Conservation (phyloP, 176 grass and related monocot species). For the Microstegium vimineum region DNA sequence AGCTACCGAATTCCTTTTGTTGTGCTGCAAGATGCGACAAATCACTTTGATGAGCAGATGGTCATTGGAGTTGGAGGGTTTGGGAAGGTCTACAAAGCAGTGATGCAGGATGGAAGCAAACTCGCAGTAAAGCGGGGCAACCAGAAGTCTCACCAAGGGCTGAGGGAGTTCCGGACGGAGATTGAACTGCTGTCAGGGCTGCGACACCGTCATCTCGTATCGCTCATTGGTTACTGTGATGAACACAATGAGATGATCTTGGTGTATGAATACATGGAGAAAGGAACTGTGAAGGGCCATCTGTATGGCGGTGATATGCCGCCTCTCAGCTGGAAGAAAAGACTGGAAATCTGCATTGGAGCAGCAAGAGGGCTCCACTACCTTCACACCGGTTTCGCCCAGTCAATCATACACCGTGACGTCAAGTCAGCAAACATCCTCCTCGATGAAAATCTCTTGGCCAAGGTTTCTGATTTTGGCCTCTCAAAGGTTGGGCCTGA, state of each 20-base stretch:
- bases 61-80: conserved; percentile 89
- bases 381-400: conserved; percentile 86
- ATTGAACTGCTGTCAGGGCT: conserved; percentile 89
- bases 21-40: conserved; percentile 63
- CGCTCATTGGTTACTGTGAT: conserved; percentile 88
- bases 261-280: conserved; percentile 97
- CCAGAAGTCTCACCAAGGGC: conserved; percentile 83
- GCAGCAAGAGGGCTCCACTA: conserved; percentile 95
- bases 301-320: conserved; percentile 68
- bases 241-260: conserved; percentile 91
- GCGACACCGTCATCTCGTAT: conserved; percentile 85
- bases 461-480: conserved; percentile 96
- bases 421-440: conserved; percentile 98
- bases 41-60: conserved; percentile 81
- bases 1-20: conserved; percentile 76
- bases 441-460: conserved; percentile 79
- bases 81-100: conserved; percentile 89
- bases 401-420: conserved; percentile 90
- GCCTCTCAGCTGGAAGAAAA: conserved; percentile 73
- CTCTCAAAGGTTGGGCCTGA: conserved; percentile 90
- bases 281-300: conserved; percentile 85
- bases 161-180: conserved; percentile 85
- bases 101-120: conserved; percentile 62
- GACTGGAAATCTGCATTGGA: conserved; percentile 93
- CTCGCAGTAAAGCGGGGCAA: conserved; percentile 94